Evolutionary conservation across 345 rosid species (phyloP).

Genomic region (Corchorus olitorius): DNA sequence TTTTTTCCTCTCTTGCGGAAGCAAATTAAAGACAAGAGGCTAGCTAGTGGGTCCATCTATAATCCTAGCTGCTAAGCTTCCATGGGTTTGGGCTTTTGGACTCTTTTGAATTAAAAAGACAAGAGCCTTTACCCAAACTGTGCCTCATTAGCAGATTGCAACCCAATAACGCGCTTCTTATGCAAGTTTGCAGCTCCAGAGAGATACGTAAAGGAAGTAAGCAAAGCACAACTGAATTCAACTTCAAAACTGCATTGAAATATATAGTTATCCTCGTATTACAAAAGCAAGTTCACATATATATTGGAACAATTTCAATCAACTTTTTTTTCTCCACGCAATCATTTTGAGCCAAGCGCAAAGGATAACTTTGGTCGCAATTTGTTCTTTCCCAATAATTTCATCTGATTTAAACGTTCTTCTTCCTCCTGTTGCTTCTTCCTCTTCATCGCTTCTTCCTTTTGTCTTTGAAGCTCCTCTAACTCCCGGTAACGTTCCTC

Average conservation of each 20-base stretch:
- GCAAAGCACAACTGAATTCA: background rate
- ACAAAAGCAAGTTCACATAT: background rate
- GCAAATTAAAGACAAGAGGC: no score
- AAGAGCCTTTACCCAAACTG: no score
- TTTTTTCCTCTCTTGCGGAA: no score
- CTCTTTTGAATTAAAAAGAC: no score
- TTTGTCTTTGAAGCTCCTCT: constrained; percentile 79
- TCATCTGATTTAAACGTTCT: constrained; percentile 86
- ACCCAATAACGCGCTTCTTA: background rate
- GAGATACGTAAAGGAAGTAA: no score
- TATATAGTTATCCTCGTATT: background rate
- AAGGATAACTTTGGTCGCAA: constrained; percentile 90
- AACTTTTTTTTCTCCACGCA: background rate
- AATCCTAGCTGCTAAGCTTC: no score
- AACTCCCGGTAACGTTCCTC: constrained; percentile 82
- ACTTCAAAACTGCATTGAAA: background rate
- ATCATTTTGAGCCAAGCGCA: constrained; percentile 83
- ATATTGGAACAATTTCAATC: background rate
- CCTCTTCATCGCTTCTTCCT: constrained; percentile 80
- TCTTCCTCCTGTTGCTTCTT: constrained; percentile 93
- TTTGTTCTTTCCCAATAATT: constrained; percentile 94
- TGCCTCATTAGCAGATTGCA: background rate
- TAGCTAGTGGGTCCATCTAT: no score
- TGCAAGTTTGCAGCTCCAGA: no score
- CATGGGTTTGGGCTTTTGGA: no score